These are phyloP conservation scores for Geotrichum aggregatum DNA, from an alignment of 1,139 yeast genomes.

Conservation along the genomic window DNA sequence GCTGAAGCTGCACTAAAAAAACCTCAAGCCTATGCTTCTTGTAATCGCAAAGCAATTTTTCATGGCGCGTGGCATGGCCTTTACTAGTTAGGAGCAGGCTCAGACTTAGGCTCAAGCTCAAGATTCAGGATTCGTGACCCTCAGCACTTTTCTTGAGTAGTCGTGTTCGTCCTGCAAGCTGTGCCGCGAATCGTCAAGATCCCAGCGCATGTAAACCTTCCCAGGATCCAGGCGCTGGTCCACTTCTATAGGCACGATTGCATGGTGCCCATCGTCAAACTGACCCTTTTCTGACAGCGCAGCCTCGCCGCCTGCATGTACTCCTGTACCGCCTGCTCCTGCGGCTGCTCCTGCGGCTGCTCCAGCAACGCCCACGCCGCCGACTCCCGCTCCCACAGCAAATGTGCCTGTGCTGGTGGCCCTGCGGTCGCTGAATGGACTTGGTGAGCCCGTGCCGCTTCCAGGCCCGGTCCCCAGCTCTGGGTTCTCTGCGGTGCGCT, in stretches of 20 bases:
- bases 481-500: constrained; percentile 26
- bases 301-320: background rate
- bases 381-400: background rate
- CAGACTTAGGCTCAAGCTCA: background rate
- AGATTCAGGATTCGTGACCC: constrained; percentile 60
- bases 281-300: constrained; percentile 1
- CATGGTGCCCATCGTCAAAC: constrained; percentile 23
- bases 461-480: constrained; percentile 18
- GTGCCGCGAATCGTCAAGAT: constrained; percentile 52
- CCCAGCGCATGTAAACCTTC: constrained; percentile 53
- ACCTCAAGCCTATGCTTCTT: too few species aligned
- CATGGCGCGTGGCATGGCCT: too few species aligned
- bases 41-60: too few species aligned
- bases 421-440: constrained; percentile 11
- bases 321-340: background rate
- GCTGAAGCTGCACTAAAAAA: too few species aligned
- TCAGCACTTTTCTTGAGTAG: constrained; percentile 64
- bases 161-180: constrained; percentile 73
- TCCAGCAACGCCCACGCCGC: background rate
- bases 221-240: constrained; percentile 69
- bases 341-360: background rate
- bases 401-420: constrained; percentile 15
- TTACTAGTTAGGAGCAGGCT: too few species aligned
- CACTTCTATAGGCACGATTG: constrained; percentile 50
- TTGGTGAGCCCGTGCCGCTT: constrained; percentile 19